Base-by-base conservation (phyloP, 768 basidiomycete genomes). In the Lepiota brunneoincarnata region DNA sequence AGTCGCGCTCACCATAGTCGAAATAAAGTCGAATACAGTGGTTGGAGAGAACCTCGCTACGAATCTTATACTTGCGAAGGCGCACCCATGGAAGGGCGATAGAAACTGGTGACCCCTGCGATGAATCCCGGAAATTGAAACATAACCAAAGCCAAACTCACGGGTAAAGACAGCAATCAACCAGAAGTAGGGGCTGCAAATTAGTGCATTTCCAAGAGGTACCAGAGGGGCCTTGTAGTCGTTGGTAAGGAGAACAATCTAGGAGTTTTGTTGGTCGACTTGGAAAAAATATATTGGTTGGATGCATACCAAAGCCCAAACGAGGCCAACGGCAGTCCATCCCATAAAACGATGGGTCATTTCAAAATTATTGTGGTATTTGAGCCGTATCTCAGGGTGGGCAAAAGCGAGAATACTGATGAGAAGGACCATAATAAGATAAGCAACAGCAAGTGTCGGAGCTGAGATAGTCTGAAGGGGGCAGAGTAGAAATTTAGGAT, bases 21-120 rank as follows among this genome's bases (percentile, higher is more conserved):
- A 81, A 82, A 69, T 82, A 75, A 26, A 82, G 67, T 23, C 80
- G 72, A 57, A 80, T 74, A 20, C 77, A 79, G 58, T 82, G 80
- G 54, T 74, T 70, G n/a, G 80, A 82, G 17, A 82, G 71, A 7
- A 77, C 66, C 52, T 79, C 80, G 4, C 78, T 67, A 49, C 69
- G 70, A n/a, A 82, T 78, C 10, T 75, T 71, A 12, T 73, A 72
- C 50, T 70, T 73, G 34, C 79, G 75, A 11, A 82, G 73, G 17
- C 80, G 71, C 10, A 72, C 61, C 82, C 82, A 83, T 2, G 81
- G 78, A 3, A 80, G 68, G 47, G 79, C 58, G 53, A 79, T 73
- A 53, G 79, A 65, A 39, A 51, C 59, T 38, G 72, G 73, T 53
- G 75, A 64, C 43, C 73, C 59, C 31, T 63, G 55, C 12, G 72